Evolutionary conservation across 2,329 filamentous ascomycete genomes (phyloP), one percentile per base, ranked within the genome.

Genomic region (Microcyclospora pomicola): DNA sequence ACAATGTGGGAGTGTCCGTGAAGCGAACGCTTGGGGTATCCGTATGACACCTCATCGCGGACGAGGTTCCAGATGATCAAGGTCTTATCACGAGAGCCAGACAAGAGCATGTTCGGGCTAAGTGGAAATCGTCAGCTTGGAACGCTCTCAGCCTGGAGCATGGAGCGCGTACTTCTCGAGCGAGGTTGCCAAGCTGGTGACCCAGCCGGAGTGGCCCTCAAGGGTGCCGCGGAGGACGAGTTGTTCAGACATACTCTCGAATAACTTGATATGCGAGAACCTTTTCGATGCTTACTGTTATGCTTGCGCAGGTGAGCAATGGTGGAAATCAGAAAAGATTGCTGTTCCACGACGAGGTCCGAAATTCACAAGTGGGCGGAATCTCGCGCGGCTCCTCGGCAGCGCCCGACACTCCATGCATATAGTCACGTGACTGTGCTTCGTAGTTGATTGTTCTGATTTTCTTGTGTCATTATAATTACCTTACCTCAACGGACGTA

Each of bases 1-100:
- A 98, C 87, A 68, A 98, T 98, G 81, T 98, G 91, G 52, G 87
- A 95, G 78, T 98, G 91, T 63, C 91, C 91, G 73, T 92, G 81
- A 57, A 98, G 86, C 64, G 85, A 92, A 72, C 91, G 82, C 80
- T 98, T 96, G 64, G 91, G 91, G 77, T 94, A 94, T 60, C 91
- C 91, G 77, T 96, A 98, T 65, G 84, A 81, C 66, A 80, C 79
- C 73, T 96, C 91, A 69, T 96, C 87, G 71, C 91, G 88, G 69
- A 91, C 96, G 62, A 98, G 77, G 78, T 95, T 94, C 91, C 91
- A 98, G 79, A 98, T 93, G 74, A 98, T 98, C 67, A 98, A 75
- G 56, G 83, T 84, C 82, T 96, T 95, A 78, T 98, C 91, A 72
- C 91, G 86, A 65, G 78, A 85, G 62, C 75, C 88, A 56, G 91